phyloP scores from a whole-genome alignment of 2,329 filamentous ascomycete species.

The Neofusicoccum sp. region DNA sequence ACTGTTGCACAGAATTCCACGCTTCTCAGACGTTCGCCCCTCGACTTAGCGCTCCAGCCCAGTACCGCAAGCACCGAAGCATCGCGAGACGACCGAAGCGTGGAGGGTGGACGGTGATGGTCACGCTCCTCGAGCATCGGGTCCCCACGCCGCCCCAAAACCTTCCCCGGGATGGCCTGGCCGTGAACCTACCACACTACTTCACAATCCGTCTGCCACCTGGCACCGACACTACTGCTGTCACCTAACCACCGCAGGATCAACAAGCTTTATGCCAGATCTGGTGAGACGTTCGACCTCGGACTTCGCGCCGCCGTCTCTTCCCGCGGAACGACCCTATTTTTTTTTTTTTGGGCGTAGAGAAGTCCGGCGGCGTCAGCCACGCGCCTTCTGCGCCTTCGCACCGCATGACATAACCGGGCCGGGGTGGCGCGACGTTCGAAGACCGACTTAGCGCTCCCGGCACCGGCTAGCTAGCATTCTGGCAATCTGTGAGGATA shows the following conservation, averaged over 20 bases:
- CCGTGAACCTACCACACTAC: not conserved
- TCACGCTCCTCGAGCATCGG: conserved; percentile 21
- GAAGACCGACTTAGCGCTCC: conserved; percentile 5
- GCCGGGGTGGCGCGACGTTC: conserved; percentile 13
- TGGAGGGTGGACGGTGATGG: conserved; percentile 28
- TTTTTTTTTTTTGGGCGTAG: not conserved
- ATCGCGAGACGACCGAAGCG: conserved; percentile 13
- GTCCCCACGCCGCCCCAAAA: not conserved
- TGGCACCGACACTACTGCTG: too few relatives aligned
- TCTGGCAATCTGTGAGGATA: too few relatives aligned
- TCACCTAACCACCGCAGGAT: not conserved
- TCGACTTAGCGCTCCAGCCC: not conserved
- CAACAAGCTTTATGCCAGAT: not conserved
- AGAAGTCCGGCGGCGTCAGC: not conserved
- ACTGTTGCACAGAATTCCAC: conserved; percentile 6
- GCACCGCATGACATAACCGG: conserved; percentile 1
- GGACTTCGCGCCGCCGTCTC: not conserved
- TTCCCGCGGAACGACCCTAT: too few relatives aligned
- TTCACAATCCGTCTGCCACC: too few relatives aligned
- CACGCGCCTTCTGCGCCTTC: not conserved
- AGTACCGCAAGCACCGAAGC: conserved; percentile 3
- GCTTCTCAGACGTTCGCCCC: not conserved
- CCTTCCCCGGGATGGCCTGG: not conserved
- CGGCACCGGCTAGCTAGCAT: too few relatives aligned
- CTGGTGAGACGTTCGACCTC: not conserved